Evolutionary conservation across 148 eudicot genomes (phyloP).

Genomic region (Camellia sinensis): DNA sequence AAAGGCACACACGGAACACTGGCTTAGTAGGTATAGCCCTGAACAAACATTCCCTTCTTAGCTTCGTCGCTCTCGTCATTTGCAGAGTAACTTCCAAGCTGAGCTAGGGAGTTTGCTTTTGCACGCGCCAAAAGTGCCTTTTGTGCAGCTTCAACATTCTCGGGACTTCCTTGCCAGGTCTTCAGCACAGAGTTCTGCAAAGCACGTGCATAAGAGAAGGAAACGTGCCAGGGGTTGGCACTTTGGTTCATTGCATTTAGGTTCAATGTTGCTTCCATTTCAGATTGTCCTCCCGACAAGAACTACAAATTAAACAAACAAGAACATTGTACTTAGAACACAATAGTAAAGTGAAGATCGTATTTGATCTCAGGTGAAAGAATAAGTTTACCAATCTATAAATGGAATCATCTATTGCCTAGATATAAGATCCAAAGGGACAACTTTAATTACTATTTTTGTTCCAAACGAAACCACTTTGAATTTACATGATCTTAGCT

Average conservation of each 20-base stretch:
- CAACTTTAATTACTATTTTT: background rate
- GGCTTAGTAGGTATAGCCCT: slow-evolving; percentile 81
- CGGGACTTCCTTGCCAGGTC: slow-evolving; percentile 92
- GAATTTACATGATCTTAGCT: background rate
- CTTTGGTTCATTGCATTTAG: slow-evolving; percentile 94
- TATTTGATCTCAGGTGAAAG: background rate
- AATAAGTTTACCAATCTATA: background rate
- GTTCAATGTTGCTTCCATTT: slow-evolving; percentile 84
- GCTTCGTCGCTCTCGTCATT: slow-evolving; percentile 85
- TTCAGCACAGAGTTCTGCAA: slow-evolving; percentile 85
- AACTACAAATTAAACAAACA: slow-evolving; percentile 44
- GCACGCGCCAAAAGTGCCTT: slow-evolving; percentile 75
- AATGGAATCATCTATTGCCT: background rate
- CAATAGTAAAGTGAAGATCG: background rate
- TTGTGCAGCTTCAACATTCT: slow-evolving; percentile 79
- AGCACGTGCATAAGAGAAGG: slow-evolving; percentile 95
- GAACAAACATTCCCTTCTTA: slow-evolving; percentile 91
- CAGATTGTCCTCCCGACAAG: slow-evolving; percentile 97
- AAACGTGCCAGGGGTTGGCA: slow-evolving; percentile 98
- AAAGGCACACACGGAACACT: too few relatives aligned
- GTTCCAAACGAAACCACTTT: background rate
- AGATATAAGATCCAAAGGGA: background rate
- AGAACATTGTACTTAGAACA: background rate
- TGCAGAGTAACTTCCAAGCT: slow-evolving; percentile 82
- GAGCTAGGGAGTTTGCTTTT: slow-evolving; percentile 91